Percentiles rank a stretch among this genome's conserved stretches.
These are phyloP conservation scores for Trypanosoma avium DNA, from an alignment of 208 protist species.

Conservation along the genomic window DNA sequence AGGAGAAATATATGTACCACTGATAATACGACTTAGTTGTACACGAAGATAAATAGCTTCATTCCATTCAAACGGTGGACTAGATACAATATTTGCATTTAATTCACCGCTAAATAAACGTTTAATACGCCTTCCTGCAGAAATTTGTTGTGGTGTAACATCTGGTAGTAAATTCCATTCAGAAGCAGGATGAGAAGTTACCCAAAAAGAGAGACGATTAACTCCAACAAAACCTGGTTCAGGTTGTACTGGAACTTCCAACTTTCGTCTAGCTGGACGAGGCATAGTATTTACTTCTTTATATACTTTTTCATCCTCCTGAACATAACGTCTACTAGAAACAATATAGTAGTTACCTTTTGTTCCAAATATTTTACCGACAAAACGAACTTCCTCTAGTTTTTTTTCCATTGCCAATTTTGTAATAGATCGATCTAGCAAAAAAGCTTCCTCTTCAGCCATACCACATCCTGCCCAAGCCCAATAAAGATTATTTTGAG, in stretches of 20 bases:
- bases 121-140: conserved; percentile 79
- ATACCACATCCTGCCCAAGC: conserved; percentile 70
- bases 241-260: conserved; percentile 73
- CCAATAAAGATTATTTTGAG: conserved; percentile 80
- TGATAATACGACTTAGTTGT: conserved; percentile 93
- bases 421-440: conserved; percentile 89
- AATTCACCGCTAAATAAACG: conserved; percentile 92
- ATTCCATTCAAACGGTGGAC: conserved; percentile 91
- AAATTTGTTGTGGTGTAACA: conserved; percentile 94
- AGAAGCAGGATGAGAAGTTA: conserved; percentile 69
- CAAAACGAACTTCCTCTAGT: conserved; percentile 85
- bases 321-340: conserved; percentile 73
- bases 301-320: conserved; percentile 74
- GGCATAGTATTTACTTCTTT: conserved; percentile 90
- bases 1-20: conserved; percentile 86
- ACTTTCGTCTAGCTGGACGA: conserved; percentile 80
- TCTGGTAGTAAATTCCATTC: conserved; percentile 89
- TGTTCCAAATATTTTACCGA: conserved; percentile 90
- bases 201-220: conserved; percentile 93
- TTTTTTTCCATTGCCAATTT: conserved; percentile 87
- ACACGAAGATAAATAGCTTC: conserved; percentile 92
- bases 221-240: conserved; percentile 83
- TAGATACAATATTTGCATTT: conserved; percentile 66
- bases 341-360: conserved; percentile 82
- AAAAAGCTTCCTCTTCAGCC: conserved; percentile 80